Conservation (phyloP, 768 basidiomycete species). For the Lentinula sp. region DNA sequence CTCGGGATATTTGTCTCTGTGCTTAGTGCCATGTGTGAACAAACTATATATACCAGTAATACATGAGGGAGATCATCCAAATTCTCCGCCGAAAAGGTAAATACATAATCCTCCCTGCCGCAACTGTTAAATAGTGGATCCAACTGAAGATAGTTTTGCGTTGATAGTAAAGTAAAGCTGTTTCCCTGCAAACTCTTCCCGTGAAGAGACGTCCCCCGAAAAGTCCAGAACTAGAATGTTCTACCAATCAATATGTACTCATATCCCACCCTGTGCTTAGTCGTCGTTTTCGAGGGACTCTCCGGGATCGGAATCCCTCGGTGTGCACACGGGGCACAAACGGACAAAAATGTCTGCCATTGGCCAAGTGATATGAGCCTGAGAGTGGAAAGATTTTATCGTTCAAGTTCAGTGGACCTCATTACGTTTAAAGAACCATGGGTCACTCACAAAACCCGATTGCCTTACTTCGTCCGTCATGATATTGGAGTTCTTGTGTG, state of each 20-base stretch:
- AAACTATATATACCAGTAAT: not conserved
- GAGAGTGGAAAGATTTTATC: slow-evolving; percentile 3
- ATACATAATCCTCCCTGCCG: not conserved
- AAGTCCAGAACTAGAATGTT: not conserved
- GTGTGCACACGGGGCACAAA: slow-evolving; percentile 1
- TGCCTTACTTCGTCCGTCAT: slow-evolving; percentile 2
- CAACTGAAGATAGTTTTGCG: not conserved
- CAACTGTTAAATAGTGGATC: not conserved
- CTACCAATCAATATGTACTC: not conserved
- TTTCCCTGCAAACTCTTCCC: not conserved
- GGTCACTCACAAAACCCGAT: slow-evolving; percentile 37
- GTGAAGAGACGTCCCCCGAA: not conserved
- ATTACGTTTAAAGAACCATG: slow-evolving; percentile 35
- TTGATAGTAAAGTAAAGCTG: not conserved
- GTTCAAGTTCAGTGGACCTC: slow-evolving; percentile 26
- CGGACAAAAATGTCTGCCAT: slow-evolving; percentile 5
- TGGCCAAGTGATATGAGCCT: slow-evolving; percentile 7
- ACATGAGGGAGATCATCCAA: not conserved
- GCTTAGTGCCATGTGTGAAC: not conserved
- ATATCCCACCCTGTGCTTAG: not conserved
- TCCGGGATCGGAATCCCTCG: not conserved
- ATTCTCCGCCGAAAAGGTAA: slow-evolving; percentile 5
- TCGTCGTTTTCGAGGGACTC: not conserved
- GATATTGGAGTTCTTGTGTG: not conserved
- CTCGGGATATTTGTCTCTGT: not conserved